phyloP scores from a whole-genome alignment of 305 asterid species.

The Stenogyne calaminthoides region DNA sequence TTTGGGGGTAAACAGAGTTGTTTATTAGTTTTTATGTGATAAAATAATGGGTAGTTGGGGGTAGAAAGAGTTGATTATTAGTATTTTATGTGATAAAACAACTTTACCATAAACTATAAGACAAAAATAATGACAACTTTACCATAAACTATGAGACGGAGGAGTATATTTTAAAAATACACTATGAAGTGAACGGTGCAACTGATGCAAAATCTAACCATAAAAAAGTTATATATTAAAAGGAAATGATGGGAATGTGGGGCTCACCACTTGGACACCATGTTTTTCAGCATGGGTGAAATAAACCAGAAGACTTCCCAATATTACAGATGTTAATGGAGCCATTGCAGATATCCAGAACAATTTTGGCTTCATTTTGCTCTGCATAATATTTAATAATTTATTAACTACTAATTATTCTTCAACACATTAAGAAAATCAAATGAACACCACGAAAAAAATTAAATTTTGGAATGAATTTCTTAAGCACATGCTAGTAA shows the following conservation, averaged over 20 bases:
- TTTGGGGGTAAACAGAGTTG: no score
- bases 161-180: no score
- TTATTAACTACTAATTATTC: background rate
- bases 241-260: conserved; percentile 19
- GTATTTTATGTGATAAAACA: no score
- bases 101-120: no score
- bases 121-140: no score
- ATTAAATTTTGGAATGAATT: background rate
- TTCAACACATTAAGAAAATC: background rate
- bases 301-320: conserved; percentile 73
- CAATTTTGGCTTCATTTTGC: conserved; percentile 67
- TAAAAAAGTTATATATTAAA: background rate
- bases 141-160: no score
- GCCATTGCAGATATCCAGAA: conserved; percentile 98
- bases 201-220: no score
- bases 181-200: no score
- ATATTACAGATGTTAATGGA: conserved; percentile 73
- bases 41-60: no score
- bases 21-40: no score
- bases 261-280: conserved; percentile 78
- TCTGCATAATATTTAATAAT: conserved; percentile 44
- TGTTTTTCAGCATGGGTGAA: conserved; percentile 87
- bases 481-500: no score
- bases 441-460: background rate
- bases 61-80: no score